These are phyloP conservation scores for Aspergillus amoenus DNA, from an alignment of 2,329 filamentous ascomycete genomes.

Conservation along the genomic window DNA sequence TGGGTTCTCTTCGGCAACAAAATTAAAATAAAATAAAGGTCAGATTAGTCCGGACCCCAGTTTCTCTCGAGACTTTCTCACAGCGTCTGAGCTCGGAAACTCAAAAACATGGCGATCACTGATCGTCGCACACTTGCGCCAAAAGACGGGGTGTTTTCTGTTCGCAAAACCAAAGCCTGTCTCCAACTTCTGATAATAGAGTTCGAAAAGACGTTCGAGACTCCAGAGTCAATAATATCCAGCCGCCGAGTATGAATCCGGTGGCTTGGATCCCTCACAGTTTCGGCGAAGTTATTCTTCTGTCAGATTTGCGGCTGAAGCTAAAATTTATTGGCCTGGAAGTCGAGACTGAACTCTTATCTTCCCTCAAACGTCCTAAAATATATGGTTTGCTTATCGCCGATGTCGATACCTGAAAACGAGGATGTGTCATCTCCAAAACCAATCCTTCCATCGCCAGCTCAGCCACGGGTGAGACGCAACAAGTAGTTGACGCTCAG, in stretches of 20 bases:
- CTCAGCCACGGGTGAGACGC: neutral
- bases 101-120: conserved; percentile 8
- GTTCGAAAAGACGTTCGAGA: neutral
- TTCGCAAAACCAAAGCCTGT: neutral
- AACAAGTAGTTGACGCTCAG: neutral
- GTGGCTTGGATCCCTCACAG: neutral
- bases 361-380: neutral
- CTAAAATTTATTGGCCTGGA: neutral
- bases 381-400: neutral
- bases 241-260: neutral
- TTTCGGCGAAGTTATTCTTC: neutral
- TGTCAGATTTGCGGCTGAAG: neutral
- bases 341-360: neutral
- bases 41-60: neutral
- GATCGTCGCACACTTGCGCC: conserved; percentile 1
- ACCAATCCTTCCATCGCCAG: neutral
- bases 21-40: too few species aligned
- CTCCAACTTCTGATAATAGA: neutral
- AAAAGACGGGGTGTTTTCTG: neutral
- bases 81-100: neutral
- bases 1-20: too few species aligned
- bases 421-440: neutral
- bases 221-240: neutral
- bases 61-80: neutral
- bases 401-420: neutral